Conservation (phyloP, 2,329 filamentous ascomycete species). For the Iodosphaeria phyllophila region DNA sequence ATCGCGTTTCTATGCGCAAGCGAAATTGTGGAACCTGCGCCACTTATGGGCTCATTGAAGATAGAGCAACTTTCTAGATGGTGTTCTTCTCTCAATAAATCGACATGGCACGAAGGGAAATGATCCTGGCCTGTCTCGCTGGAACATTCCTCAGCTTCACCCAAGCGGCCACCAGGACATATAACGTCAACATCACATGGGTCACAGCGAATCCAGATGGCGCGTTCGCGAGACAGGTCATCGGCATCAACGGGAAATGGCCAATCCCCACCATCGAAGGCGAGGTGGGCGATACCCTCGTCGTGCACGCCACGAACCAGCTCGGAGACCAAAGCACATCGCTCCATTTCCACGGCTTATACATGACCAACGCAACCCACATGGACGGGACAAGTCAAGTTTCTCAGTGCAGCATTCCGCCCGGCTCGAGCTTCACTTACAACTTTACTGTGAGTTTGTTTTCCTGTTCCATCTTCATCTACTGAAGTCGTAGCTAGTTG, state of each 20-base stretch:
- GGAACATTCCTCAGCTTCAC: conserved; percentile 9
- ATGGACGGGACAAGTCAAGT: conserved; percentile 55
- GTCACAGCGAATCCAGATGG: conserved; percentile 56
- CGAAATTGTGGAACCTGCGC: too few relatives aligned
- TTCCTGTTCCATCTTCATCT: conserved; percentile 1
- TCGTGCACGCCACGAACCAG: conserved; percentile 38
- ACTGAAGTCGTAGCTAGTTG: conserved; percentile 17
- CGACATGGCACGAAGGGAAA: neutral
- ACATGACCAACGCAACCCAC: conserved; percentile 43
- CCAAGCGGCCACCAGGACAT: conserved; percentile 28
- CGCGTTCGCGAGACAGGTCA: conserved; percentile 40
- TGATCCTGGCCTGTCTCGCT: conserved; percentile 4
- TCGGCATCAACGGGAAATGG: conserved; percentile 64
- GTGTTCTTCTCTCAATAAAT: too few relatives aligned
- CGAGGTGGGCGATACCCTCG: conserved; percentile 39
- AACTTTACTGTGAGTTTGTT: conserved; percentile 38
- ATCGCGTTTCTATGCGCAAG: too few relatives aligned
- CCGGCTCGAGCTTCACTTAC: conserved; percentile 48
- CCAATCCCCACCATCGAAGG: conserved; percentile 50
- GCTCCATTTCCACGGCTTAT: conserved; percentile 54
- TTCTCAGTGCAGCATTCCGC: conserved; percentile 47
- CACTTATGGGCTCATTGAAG: too few relatives aligned
- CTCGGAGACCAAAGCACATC: conserved; percentile 44
- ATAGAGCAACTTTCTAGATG: too few relatives aligned
- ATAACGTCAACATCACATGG: conserved; percentile 56